Conservation (phyloP, 257 asterid species). For the Jacaranda mimosifolia region DNA sequence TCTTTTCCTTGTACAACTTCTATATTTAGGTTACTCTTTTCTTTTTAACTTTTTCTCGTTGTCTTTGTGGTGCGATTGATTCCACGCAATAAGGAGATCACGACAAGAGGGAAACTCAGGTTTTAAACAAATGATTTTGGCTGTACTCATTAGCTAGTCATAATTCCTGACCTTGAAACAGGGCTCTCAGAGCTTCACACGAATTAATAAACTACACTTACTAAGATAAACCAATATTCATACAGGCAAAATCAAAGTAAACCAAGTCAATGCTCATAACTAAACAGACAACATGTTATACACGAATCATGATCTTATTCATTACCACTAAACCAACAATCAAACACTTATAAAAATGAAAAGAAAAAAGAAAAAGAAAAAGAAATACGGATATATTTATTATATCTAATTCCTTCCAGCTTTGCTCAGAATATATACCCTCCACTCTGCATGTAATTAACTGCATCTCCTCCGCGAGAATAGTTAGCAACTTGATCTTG, state of each 20-base stretch:
- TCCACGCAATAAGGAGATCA: too few species aligned
- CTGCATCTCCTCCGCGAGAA: slow-evolving; percentile 36
- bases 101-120: too few species aligned
- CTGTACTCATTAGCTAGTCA: too few species aligned
- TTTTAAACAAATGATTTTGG: too few species aligned
- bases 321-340: background rate
- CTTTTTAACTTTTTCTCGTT: background rate
- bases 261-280: background rate
- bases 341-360: background rate
- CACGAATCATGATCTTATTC: background rate
- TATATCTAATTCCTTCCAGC: background rate
- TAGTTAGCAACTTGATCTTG: slow-evolving; percentile 41
- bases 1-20: background rate
- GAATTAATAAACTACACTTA: too few species aligned
- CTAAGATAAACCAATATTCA: too few species aligned
- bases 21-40: background rate
- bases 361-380: background rate
- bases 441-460: slow-evolving; percentile 38
- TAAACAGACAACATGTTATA: background rate
- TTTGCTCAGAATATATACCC: slow-evolving; percentile 40
- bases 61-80: too few species aligned
- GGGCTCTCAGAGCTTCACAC: too few species aligned
- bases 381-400: too few species aligned
- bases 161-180: too few species aligned
- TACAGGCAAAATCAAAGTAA: too few species aligned